Evolutionary conservation across 208 protist genomes (phyloP).

Genomic region (Porcisia deanei): DNA sequence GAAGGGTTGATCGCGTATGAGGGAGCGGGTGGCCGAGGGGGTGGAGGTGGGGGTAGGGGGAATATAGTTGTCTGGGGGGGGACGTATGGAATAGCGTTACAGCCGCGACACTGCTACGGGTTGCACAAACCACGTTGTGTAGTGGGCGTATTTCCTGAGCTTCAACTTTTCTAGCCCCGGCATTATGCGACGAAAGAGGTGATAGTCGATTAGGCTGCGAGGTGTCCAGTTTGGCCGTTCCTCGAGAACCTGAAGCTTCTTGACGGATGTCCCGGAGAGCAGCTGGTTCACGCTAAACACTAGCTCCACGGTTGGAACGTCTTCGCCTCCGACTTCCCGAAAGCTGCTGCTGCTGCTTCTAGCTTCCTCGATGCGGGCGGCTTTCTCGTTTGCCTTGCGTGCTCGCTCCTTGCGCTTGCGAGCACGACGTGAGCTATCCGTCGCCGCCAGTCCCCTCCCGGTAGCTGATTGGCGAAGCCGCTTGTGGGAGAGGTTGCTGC

Average conservation of each 20-base stretch:
- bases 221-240: conserved; percentile 68
- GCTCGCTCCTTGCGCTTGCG: conserved; percentile 40
- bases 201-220: conserved; percentile 49
- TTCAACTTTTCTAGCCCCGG: conserved; percentile 46
- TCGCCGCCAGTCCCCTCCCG: neutral
- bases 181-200: conserved; percentile 41
- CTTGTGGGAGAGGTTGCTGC: conserved; percentile 1
- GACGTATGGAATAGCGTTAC: conserved; percentile 1
- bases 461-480: conserved; percentile 6
- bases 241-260: conserved; percentile 69
- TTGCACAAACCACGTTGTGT: conserved; percentile 84
- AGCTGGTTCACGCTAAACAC: conserved; percentile 63
- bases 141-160: conserved; percentile 76
- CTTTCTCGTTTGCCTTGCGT: conserved; percentile 25
- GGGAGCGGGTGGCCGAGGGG: no score
- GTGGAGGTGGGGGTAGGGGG: neutral
- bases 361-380: conserved; percentile 14
- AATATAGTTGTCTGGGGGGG: neutral
- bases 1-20: neutral
- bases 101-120: conserved; percentile 44
- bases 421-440: conserved; percentile 5
- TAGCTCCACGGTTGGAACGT: conserved; percentile 50
- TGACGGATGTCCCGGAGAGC: conserved; percentile 60
- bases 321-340: conserved; percentile 11
- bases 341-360: neutral